These are phyloP conservation scores for Diversispora epigaea DNA, from an alignment of 192 early-diverging fungal genomes.

Conservation along the genomic window DNA sequence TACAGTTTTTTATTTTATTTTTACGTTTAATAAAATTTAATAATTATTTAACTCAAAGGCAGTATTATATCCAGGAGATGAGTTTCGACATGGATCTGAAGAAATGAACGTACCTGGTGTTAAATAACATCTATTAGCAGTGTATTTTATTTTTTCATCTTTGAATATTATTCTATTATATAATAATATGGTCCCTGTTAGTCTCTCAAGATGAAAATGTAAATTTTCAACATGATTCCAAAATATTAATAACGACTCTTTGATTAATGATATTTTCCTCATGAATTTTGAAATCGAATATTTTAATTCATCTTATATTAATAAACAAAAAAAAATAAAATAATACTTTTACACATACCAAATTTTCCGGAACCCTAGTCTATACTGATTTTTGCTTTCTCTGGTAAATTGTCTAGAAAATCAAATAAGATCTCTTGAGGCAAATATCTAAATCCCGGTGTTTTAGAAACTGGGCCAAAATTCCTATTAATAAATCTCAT, in stretches of 20 bases:
- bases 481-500: constrained; percentile 57
- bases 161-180: not conserved
- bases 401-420: constrained; percentile 61
- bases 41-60: no score
- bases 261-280: no score
- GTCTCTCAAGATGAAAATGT: not conserved
- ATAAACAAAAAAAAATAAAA: not conserved
- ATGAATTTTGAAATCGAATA: no score
- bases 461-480: constrained; percentile 61
- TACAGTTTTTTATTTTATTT: no score
- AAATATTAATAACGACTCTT: not conserved
- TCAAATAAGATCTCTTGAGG: constrained; percentile 54
- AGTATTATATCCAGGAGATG: no score
- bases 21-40: no score
- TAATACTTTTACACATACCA: not conserved
- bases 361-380: not conserved
- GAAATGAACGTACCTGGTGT: not conserved
- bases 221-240: not conserved
- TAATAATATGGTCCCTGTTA: not conserved
- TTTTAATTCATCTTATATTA: not conserved
- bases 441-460: constrained; percentile 52
- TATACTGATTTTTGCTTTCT: constrained; percentile 44
- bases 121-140: not conserved
- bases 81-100: not conserved
- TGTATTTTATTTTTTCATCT: not conserved